These are phyloP conservation scores for Acorus gramineus DNA, from an alignment of 106 monocot species.

Conservation along the genomic window DNA sequence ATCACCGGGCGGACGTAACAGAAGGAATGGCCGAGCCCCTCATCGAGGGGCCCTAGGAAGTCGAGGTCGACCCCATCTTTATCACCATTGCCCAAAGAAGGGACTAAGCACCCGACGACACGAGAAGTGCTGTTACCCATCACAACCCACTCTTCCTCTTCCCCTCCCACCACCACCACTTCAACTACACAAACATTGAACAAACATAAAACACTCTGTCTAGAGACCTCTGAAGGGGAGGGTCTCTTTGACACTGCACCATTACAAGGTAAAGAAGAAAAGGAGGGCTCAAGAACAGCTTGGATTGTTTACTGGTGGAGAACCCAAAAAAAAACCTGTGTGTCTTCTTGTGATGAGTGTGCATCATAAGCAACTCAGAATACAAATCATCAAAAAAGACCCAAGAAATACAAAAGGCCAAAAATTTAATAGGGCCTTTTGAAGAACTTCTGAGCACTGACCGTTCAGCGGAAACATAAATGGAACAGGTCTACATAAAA, in stretches of 20 bases:
- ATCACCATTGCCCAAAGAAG: slow-evolving; percentile 26
- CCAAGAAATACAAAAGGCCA: too few species aligned
- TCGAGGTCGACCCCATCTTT: slow-evolving; percentile 65
- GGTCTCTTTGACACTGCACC: slow-evolving; percentile 15
- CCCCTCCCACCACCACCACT: neutral
- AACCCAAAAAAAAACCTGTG: slow-evolving; percentile 45
- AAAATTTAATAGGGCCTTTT: too few species aligned
- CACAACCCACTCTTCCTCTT: neutral
- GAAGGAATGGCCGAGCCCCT: slow-evolving; percentile 94
- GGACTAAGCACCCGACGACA: slow-evolving; percentile 77
- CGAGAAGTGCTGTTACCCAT: slow-evolving; percentile 97
- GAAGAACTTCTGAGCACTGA: slow-evolving; percentile 1
- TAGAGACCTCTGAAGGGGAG: slow-evolving; percentile 12
- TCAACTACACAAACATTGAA: slow-evolving; percentile 1
- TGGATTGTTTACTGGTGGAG: slow-evolving; percentile 2
- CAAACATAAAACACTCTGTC: neutral
- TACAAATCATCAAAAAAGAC: too few species aligned
- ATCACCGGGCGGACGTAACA: slow-evolving; percentile 85
- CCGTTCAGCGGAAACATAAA: too few species aligned
- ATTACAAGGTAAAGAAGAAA: slow-evolving; percentile 35
- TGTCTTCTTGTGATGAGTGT: slow-evolving; percentile 25
- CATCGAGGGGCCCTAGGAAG: slow-evolving; percentile 86
- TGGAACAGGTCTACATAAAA: neutral
- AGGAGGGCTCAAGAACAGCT: neutral
- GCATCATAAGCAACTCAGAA: slow-evolving; percentile 50